These are phyloP conservation scores for Neoboletus brunneissimus DNA, from an alignment of 768 basidiomycete genomes.

Conservation along the genomic window DNA sequence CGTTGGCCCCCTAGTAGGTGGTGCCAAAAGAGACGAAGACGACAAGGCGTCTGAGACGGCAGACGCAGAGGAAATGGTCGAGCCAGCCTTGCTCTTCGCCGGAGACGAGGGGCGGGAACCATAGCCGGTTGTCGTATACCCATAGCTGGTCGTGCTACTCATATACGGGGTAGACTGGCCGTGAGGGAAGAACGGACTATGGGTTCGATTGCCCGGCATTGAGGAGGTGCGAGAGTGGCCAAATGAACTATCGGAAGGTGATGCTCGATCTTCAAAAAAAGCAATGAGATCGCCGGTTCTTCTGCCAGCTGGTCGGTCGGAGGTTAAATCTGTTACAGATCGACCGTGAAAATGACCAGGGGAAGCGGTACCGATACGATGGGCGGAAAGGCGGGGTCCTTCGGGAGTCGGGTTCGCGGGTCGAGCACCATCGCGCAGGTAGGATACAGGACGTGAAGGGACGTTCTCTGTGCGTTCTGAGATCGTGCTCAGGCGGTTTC, in stretches of 20 bases:
- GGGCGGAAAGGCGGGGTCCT: conserved; percentile 44
- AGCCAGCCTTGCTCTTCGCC: conserved; percentile 41
- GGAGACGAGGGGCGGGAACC: conserved; percentile 49
- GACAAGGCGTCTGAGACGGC: conserved; percentile 25
- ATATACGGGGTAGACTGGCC: conserved; percentile 42
- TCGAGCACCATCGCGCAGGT: conserved; percentile 34
- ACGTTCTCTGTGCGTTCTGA: conserved; percentile 74
- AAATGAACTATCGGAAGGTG: conserved; percentile 34
- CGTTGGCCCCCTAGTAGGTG: conserved; percentile 38
- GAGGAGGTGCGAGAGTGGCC: conserved; percentile 58
- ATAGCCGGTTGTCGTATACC: conserved; percentile 34
- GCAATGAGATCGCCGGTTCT: conserved; percentile 72
- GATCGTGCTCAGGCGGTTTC: conserved; percentile 65
- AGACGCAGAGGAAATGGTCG: conserved; percentile 28
- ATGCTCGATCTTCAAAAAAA: conserved; percentile 60
- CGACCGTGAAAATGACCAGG: conserved; percentile 47
- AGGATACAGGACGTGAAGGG: conserved; percentile 53
- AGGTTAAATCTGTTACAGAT: conserved; percentile 54
- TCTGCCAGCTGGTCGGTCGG: conserved; percentile 45
- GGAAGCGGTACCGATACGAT: conserved; percentile 38
- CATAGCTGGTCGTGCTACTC: conserved; percentile 35
- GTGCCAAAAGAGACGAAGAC: conserved; percentile 48
- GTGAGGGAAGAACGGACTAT: conserved; percentile 29
- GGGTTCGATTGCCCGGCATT: conserved; percentile 38
- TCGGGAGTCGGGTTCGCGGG: conserved; percentile 44